Percentiles rank a stretch among this genome's conserved stretches.
These are phyloP conservation scores for Theileria orientalis DNA, from an alignment of 169 alveolate species.

Conservation along the genomic window DNA sequence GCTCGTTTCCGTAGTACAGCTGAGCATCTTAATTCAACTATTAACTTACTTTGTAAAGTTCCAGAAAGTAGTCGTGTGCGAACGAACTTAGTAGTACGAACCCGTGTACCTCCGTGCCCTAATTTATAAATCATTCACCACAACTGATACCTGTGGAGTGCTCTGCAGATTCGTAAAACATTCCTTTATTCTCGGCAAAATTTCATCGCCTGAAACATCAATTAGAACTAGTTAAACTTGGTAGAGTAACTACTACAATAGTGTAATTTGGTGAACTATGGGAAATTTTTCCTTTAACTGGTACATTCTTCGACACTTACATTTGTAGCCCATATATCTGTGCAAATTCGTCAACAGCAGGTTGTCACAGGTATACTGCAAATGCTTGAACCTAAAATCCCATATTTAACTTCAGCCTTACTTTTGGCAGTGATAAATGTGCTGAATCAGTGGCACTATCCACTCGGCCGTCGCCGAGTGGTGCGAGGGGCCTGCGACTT, in stretches of 20 bases:
- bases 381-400: slow-evolving; percentile 38
- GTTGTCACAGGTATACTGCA: slow-evolving; percentile 54
- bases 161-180: slow-evolving; percentile 51
- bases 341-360: slow-evolving; percentile 48
- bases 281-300: too few relatives aligned
- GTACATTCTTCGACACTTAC: too few relatives aligned
- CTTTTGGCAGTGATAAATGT: slow-evolving; percentile 39
- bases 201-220: background rate
- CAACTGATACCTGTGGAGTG: slow-evolving; percentile 28
- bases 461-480: slow-evolving; percentile 42
- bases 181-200: slow-evolving; percentile 59
- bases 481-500: slow-evolving; percentile 46
- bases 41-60: slow-evolving; percentile 45
- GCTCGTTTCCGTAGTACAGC: slow-evolving; percentile 43
- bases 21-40: background rate
- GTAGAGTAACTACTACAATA: too few relatives aligned
- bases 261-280: too few relatives aligned
- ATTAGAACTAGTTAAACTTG: background rate
- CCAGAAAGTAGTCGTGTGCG: slow-evolving; percentile 47
- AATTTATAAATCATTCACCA: background rate
- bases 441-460: slow-evolving; percentile 55
- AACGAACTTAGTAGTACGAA: slow-evolving; percentile 28
- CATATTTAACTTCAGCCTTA: background rate
- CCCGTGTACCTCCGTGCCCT: slow-evolving; percentile 55
- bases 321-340: slow-evolving; percentile 32